A percentile compares a stretch with the other conserved stretches of the same genome.
Conservation (phyloP, 352 stramenopile species). For the Thraustochytrium striatum region DNA sequence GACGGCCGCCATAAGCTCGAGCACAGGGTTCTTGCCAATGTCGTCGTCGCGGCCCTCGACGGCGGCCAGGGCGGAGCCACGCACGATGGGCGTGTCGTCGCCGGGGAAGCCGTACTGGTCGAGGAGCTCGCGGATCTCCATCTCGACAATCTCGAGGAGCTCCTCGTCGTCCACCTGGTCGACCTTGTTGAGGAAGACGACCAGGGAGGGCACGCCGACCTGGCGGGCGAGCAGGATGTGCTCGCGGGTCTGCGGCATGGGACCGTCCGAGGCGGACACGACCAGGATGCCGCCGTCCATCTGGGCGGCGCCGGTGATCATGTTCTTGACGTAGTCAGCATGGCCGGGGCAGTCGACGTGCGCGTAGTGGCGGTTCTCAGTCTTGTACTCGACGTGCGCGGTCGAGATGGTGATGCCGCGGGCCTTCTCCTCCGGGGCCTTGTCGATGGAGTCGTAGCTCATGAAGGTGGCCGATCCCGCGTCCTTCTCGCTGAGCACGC, state of each 20-base stretch:
- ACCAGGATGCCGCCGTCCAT: slow-evolving; percentile 88
- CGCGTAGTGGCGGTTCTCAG: slow-evolving; percentile 82
- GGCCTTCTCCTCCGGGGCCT: slow-evolving; percentile 88
- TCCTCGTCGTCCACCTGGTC: slow-evolving; percentile 89
- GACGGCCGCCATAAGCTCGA: slow-evolving; percentile 87
- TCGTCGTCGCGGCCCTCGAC: slow-evolving; percentile 77
- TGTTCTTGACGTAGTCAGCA: slow-evolving; percentile 97
- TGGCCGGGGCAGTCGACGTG: slow-evolving; percentile 94
- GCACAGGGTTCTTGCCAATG: slow-evolving; percentile 75
- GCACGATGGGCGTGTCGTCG: slow-evolving; percentile 88
- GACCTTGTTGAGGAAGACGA: slow-evolving; percentile 96
- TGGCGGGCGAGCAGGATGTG: slow-evolving; percentile 92
- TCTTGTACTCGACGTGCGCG: slow-evolving; percentile 83
- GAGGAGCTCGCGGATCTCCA: slow-evolving; percentile 89
- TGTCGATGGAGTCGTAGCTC: slow-evolving; percentile 89
- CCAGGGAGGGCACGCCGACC: slow-evolving; percentile 76
- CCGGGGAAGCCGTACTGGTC: slow-evolving; percentile 90
- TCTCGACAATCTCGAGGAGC: slow-evolving; percentile 86
- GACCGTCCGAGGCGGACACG: slow-evolving; percentile 83
- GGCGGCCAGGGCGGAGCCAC: slow-evolving; percentile 84
- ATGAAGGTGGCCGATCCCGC: slow-evolving; percentile 68
- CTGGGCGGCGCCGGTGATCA: slow-evolving; percentile 93
- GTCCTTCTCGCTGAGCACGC: slow-evolving; percentile 71
- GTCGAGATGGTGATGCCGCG: slow-evolving; percentile 88
- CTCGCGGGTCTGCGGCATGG: slow-evolving; percentile 92